Conservation (phyloP, 169 alveolate species). For the Cryptosporidium sp. region DNA sequence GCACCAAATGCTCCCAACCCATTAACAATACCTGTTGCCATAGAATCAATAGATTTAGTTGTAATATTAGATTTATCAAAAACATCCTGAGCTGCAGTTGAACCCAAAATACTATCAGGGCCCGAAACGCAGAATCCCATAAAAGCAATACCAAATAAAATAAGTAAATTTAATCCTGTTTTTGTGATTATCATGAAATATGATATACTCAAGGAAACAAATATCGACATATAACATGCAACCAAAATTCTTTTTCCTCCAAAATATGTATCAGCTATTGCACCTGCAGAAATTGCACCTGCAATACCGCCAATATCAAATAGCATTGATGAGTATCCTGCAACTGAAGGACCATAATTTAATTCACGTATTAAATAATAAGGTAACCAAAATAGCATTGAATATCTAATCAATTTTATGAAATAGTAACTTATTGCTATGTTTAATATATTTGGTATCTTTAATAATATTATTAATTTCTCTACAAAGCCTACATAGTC, state of each 20-base stretch:
- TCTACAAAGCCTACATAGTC: not conserved
- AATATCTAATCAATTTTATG: slow-evolving; percentile 79
- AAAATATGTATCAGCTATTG: slow-evolving; percentile 50
- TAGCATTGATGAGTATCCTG: slow-evolving; percentile 79
- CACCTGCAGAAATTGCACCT: slow-evolving; percentile 81
- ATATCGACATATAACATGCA: slow-evolving; percentile 54
- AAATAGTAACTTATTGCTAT: slow-evolving; percentile 78
- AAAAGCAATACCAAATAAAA: slow-evolving; percentile 58
- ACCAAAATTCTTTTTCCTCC: slow-evolving; percentile 63
- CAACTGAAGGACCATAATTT: slow-evolving; percentile 74
- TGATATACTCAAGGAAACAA: slow-evolving; percentile 27
- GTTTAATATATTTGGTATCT: slow-evolving; percentile 33
- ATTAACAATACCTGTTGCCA: slow-evolving; percentile 78
- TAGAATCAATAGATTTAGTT: slow-evolving; percentile 65
- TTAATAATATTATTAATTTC: slow-evolving; percentile 6
- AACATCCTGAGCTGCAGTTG: slow-evolving; percentile 78
- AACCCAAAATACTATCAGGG: slow-evolving; percentile 80
- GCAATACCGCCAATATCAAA: slow-evolving; percentile 81
- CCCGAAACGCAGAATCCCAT: slow-evolving; percentile 79
- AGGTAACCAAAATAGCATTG: slow-evolving; percentile 82
- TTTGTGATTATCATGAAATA: slow-evolving; percentile 41
- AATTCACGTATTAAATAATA: slow-evolving; percentile 75
- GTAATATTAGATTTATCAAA: slow-evolving; percentile 65
- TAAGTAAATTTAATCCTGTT: not conserved
- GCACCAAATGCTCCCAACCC: slow-evolving; percentile 82